Conservation (phyloP, 169 alveolate species). For the Plasmodium coatneyi region DNA sequence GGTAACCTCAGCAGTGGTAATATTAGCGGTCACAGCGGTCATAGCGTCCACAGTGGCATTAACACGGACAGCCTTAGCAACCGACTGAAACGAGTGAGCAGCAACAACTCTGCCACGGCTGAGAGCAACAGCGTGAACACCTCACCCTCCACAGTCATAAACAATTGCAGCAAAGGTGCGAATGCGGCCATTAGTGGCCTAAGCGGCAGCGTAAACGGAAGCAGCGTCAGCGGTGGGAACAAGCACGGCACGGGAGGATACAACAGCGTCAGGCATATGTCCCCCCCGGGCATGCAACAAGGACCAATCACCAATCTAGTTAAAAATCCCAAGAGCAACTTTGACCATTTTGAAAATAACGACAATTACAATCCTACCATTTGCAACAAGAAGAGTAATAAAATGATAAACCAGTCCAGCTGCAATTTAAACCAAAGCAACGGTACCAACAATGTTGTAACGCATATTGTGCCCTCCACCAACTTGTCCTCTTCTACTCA, state of each 20-base stretch:
- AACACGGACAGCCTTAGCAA: background rate
- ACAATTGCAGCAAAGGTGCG: background rate
- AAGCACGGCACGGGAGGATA: background rate
- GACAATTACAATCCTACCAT: constrained; percentile 8
- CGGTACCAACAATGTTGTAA: constrained; percentile 9
- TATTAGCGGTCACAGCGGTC: too few relatives aligned
- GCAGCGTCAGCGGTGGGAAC: background rate
- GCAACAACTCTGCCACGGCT: constrained; percentile 18
- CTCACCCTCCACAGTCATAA: background rate
- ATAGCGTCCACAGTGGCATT: background rate
- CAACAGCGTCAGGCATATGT: constrained; percentile 23
- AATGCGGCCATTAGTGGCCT: background rate
- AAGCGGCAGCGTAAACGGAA: background rate
- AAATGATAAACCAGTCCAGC: constrained; percentile 25
- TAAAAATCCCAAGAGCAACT: constrained; percentile 26
- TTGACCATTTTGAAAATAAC: constrained; percentile 44
- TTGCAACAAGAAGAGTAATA: constrained; percentile 28
- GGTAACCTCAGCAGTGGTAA: too few relatives aligned
- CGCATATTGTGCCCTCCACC: constrained; percentile 24
- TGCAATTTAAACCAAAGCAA: constrained; percentile 49
- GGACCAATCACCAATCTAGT: constrained; percentile 26
- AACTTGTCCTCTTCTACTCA: constrained; percentile 10
- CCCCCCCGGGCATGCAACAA: constrained; percentile 8
- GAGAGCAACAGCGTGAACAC: background rate
- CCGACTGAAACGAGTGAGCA: constrained; percentile 2